These are phyloP conservation scores for Hibiscus syriacus DNA, from an alignment of 345 rosid genomes.

Conservation along the genomic window DNA sequence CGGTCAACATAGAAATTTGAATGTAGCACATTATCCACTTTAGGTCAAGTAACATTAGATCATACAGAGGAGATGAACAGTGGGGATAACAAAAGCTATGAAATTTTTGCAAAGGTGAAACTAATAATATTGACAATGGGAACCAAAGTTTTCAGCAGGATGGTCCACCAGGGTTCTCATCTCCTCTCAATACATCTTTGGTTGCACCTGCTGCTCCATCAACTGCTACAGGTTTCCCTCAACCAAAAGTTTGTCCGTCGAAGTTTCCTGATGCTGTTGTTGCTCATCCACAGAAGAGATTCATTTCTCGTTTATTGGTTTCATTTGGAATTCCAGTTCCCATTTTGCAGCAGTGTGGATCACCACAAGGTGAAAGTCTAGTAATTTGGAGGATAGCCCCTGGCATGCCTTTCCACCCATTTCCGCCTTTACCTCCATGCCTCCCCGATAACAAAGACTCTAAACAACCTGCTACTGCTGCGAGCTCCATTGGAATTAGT, in stretches of 20 bases:
- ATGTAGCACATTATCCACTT: conserved; percentile 11
- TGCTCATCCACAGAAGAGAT: conserved; percentile 8
- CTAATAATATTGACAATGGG: conserved; percentile 18
- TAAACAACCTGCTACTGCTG: conserved; percentile 21
- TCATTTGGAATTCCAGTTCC: conserved; percentile 44
- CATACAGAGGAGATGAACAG: conserved; percentile 15
- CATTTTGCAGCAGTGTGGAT: neutral
- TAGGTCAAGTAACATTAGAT: conserved; percentile 11
- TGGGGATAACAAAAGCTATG: conserved; percentile 16
- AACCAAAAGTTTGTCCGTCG: conserved; percentile 13
- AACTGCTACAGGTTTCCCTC: conserved; percentile 18
- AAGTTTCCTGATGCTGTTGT: conserved; percentile 15
- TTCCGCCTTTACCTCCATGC: conserved; percentile 14
- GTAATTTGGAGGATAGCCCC: conserved; percentile 40
- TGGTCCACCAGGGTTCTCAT: conserved; percentile 89
- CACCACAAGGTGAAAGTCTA: neutral
- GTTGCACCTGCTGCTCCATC: conserved; percentile 31
- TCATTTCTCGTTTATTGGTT: neutral
- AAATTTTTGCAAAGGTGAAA: conserved; percentile 19
- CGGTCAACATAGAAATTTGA: conserved; percentile 16
- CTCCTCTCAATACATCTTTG: conserved; percentile 25
- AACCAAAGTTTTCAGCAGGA: conserved; percentile 42
- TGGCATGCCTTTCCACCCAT: conserved; percentile 34
- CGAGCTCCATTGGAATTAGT: neutral
- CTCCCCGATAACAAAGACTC: neutral